Conservation (phyloP, 345 rosid species). For the Populus alba region DNA sequence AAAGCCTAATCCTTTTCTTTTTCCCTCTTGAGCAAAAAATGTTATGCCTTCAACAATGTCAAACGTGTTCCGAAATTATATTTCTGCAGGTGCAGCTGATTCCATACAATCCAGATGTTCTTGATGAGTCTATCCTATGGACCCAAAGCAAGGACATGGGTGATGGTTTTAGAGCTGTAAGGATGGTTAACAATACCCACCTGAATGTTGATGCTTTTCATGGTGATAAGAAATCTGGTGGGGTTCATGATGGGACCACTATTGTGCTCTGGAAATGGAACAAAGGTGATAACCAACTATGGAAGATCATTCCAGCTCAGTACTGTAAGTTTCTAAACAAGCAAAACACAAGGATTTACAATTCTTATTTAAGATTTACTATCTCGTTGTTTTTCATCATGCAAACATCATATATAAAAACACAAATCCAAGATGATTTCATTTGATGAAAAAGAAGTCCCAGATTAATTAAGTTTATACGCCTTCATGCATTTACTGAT, state of each 20-base stretch:
- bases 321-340: conserved; percentile 51
- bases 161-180: conserved; percentile 44
- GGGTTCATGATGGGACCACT: conserved; percentile 65
- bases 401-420: background rate
- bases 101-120: conserved; percentile 52
- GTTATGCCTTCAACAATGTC: background rate
- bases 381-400: background rate
- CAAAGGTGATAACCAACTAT: conserved; percentile 79
- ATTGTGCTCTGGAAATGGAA: conserved; percentile 82
- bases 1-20: background rate
- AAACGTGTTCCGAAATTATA: background rate
- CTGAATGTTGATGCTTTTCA: conserved; percentile 80
- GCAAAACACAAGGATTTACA: background rate
- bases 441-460: background rate
- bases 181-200: conserved; percentile 69
- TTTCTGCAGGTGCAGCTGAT: conserved; percentile 59
- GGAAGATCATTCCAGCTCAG: conserved; percentile 62
- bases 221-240: conserved; percentile 68
- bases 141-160: conserved; percentile 56
- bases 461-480: background rate
- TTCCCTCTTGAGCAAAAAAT: background rate
- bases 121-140: conserved; percentile 75
- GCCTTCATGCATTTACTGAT: background rate
- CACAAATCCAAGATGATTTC: background rate
- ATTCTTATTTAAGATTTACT: background rate